Percentiles rank a stretch among this genome's conserved stretches.
Evolutionary conservation across 495 filamentous ascomycete species (phyloP).

Genomic region (Neurospora sp.): DNA sequence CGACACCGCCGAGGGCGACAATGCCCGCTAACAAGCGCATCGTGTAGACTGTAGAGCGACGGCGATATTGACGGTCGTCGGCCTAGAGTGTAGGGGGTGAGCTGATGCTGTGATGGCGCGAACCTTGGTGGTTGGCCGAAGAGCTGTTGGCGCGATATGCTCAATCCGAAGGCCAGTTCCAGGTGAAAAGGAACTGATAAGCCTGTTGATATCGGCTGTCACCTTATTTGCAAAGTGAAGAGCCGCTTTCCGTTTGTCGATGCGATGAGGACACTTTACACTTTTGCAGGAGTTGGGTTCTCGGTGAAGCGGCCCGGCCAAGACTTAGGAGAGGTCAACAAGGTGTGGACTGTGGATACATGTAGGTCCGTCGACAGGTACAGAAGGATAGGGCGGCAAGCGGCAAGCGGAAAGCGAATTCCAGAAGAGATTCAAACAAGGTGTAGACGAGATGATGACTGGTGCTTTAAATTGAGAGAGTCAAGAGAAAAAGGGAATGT

Average conservation of each 20-base stretch:
- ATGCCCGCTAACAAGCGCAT: constrained; percentile 36
- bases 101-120: background rate
- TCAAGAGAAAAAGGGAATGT: background rate
- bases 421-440: background rate
- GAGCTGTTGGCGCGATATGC: background rate
- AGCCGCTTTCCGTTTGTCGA: background rate
- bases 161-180: background rate
- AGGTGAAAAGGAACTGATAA: background rate
- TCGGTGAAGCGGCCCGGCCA: background rate
- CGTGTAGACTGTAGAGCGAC: background rate
- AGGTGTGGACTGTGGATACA: background rate
- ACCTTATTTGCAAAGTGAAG: background rate
- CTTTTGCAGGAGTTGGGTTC: background rate
- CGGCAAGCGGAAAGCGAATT: background rate
- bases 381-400: background rate
- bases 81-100: background rate
- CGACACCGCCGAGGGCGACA: constrained; percentile 40
- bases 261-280: background rate
- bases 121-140: background rate
- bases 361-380: background rate
- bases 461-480: background rate
- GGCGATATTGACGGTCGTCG: background rate
- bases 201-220: background rate
- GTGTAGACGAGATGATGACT: background rate
- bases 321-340: background rate